Evolutionary conservation across 768 basidiomycete species (phyloP).

Genomic region (Tricholoma flavovirens): DNA sequence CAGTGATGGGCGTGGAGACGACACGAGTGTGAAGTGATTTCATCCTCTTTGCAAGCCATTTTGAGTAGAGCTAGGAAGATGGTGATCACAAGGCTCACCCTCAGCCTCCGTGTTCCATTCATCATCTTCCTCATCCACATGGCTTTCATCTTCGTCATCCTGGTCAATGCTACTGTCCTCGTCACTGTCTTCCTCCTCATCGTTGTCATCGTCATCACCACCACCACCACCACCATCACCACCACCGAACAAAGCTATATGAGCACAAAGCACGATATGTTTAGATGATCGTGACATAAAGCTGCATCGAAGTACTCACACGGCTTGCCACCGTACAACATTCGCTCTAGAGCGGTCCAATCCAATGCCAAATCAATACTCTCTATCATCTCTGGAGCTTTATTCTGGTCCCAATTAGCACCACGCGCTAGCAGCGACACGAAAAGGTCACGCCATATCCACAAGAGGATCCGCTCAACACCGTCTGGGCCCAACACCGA

Average conservation of each 20-base stretch:
- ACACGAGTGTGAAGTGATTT: slow-evolving; percentile 19
- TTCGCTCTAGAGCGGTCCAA: slow-evolving; percentile 44
- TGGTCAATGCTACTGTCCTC: slow-evolving; percentile 19
- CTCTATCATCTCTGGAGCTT: slow-evolving; percentile 48
- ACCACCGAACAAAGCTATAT: slow-evolving; percentile 1
- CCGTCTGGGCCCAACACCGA: slow-evolving; percentile 41
- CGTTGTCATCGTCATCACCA: slow-evolving; percentile 9
- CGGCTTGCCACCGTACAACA: slow-evolving; percentile 53
- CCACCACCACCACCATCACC: slow-evolving; percentile 23
- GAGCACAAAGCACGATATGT: not conserved
- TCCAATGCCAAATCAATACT: slow-evolving; percentile 50
- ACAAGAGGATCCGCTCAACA: slow-evolving; percentile 42
- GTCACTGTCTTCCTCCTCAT: slow-evolving; percentile 9
- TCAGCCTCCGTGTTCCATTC: not conserved
- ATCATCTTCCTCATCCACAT: slow-evolving; percentile 17
- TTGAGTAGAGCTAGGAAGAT: not conserved
- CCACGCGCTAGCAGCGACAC: slow-evolving; percentile 44
- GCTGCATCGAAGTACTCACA: slow-evolving; percentile 27
- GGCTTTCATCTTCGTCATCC: slow-evolving; percentile 23
- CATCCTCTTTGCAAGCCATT: not conserved
- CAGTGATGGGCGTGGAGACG: slow-evolving; percentile 47
- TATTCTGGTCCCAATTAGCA: slow-evolving; percentile 17
- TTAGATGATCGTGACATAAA: not conserved
- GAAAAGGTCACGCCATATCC: slow-evolving; percentile 70
- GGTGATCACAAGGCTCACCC: not conserved